Conservation (phyloP, 2,329 filamentous ascomycete species). For the Fusarium praegraminearum region DNA sequence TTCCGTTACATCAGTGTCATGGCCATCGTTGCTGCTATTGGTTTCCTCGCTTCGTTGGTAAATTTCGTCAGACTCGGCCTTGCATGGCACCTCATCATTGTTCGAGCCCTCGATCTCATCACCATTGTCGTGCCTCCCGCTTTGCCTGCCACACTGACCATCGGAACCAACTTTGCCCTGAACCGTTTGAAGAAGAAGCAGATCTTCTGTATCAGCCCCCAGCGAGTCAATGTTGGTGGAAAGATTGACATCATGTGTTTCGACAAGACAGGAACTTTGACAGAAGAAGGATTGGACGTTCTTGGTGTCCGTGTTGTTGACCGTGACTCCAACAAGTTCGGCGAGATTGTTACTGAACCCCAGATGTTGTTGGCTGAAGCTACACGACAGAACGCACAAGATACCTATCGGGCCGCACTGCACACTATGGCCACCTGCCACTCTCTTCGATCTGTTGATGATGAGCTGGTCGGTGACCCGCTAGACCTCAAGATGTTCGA, state of each 20-base stretch:
- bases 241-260: constrained; percentile 98
- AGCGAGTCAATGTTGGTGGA: constrained; percentile 95
- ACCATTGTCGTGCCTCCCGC: constrained; percentile 98
- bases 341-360: constrained; percentile 78
- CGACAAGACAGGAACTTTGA: constrained; percentile 98
- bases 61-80: constrained; percentile 91
- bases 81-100: constrained; percentile 89
- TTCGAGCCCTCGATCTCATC: constrained; percentile 92
- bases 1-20: constrained; percentile 99
- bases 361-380: constrained; percentile 66
- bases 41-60: constrained; percentile 90
- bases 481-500: constrained; percentile 99
- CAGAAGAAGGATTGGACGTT: constrained; percentile 95
- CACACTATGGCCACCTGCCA: constrained; percentile 99
- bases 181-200: constrained; percentile 86
- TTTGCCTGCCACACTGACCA: constrained; percentile 92
- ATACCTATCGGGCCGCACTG: constrained; percentile 70
- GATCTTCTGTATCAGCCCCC: constrained; percentile 98
- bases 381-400: constrained; percentile 47
- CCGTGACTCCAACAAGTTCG: constrained; percentile 72
- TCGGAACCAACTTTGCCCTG: constrained; percentile 95
- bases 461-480: constrained; percentile 91
- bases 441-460: constrained; percentile 86
- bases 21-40: constrained; percentile 84
- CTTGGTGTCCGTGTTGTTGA: constrained; percentile 86